These are phyloP conservation scores for Pythium oligandrum DNA, from an alignment of 352 stramenopile species.

Conservation along the genomic window DNA sequence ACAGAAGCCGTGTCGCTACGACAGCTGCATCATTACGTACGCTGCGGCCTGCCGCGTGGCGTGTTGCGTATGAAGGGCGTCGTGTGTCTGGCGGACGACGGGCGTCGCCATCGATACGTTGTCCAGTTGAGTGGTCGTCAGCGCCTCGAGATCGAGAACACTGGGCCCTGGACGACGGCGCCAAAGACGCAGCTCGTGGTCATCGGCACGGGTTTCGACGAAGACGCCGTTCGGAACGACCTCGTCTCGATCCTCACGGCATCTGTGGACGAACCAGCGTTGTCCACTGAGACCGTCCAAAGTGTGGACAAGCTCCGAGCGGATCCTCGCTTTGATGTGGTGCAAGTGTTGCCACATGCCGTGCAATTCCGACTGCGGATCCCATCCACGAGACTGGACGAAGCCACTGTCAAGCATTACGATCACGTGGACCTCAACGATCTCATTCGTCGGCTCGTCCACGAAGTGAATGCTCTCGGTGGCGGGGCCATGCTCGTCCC, in stretches of 20 bases:
- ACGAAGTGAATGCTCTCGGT: slow-evolving; percentile 55
- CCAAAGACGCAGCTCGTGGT: slow-evolving; percentile 74
- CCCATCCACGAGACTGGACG: slow-evolving; percentile 42
- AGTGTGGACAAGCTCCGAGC: slow-evolving; percentile 27
- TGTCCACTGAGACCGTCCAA: slow-evolving; percentile 8
- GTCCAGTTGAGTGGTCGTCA: slow-evolving; percentile 67
- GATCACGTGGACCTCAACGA: slow-evolving; percentile 76
- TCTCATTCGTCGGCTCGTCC: slow-evolving; percentile 44
- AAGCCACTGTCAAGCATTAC: slow-evolving; percentile 63
- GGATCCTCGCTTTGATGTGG: slow-evolving; percentile 48
- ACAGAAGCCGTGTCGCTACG: slow-evolving; percentile 30
- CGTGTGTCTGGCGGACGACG: slow-evolving; percentile 55
- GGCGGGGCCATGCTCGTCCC: slow-evolving; percentile 35
- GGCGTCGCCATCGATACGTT: slow-evolving; percentile 45
- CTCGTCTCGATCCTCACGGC: slow-evolving; percentile 27
- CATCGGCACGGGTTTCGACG: slow-evolving; percentile 44
- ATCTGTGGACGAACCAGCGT: neutral
- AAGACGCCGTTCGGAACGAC: slow-evolving; percentile 20
- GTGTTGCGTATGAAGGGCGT: slow-evolving; percentile 62
- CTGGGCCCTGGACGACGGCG: slow-evolving; percentile 44
- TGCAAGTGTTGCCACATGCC: slow-evolving; percentile 16
- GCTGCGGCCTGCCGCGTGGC: slow-evolving; percentile 23
- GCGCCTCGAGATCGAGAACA: slow-evolving; percentile 60
- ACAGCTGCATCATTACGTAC: slow-evolving; percentile 50
- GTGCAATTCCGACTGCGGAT: slow-evolving; percentile 49